Conservation (phyloP, 108 stramenopile species). For the Bacterosira constricta region DNA sequence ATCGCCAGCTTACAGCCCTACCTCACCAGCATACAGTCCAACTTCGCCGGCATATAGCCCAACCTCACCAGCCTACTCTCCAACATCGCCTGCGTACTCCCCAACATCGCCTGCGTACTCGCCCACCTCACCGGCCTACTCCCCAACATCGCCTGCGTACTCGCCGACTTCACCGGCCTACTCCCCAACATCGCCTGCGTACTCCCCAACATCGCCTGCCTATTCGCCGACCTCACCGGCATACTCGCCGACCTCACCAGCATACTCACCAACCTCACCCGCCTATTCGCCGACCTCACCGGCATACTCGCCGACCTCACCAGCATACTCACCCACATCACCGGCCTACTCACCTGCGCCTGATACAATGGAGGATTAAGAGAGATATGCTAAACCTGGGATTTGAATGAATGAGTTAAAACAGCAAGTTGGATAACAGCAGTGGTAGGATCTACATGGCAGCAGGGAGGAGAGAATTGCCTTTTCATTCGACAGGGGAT, state of each 20-base stretch:
- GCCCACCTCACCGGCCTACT: constrained; percentile 82
- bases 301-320: constrained; percentile 44
- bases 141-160: constrained; percentile 77
- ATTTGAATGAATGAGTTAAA: too few species aligned
- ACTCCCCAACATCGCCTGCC: constrained; percentile 78
- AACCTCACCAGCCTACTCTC: constrained; percentile 34
- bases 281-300: constrained; percentile 67
- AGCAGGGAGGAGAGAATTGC: too few species aligned
- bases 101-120: constrained; percentile 60
- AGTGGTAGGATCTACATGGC: too few species aligned
- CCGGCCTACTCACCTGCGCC: constrained; percentile 53
- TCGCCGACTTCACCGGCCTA: constrained; percentile 90
- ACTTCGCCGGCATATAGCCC: constrained; percentile 63
- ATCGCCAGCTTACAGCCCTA: constrained; percentile 52
- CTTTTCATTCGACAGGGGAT: too few species aligned
- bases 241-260: constrained; percentile 77
- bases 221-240: constrained; percentile 82
- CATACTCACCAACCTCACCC: constrained; percentile 69
- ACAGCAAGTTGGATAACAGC: too few species aligned
- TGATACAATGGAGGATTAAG: constrained; percentile 13
- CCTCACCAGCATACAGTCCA: constrained; percentile 66
- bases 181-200: constrained; percentile 83
- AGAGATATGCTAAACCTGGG: too few species aligned
- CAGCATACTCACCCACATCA: constrained; percentile 70
- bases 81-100: constrained; percentile 49